These are phyloP conservation scores for Dipodascopsis uninucleata DNA, from an alignment of 805 yeast genomes.

Conservation along the genomic window DNA sequence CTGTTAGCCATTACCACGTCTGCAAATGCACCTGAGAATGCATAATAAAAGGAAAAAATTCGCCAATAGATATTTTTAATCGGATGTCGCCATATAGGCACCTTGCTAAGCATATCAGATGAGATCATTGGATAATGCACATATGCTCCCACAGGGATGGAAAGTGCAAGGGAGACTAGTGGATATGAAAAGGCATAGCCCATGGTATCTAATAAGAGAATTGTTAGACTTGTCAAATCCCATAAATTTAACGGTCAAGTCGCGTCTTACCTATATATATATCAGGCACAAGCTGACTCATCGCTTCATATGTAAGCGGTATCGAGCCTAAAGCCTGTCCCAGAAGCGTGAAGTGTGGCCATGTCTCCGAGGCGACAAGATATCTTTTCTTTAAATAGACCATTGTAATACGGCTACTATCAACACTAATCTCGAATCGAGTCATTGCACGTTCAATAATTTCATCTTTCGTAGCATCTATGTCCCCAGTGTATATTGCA, in stretches of 20 bases:
- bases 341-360: constrained; percentile 75
- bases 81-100: constrained; percentile 37
- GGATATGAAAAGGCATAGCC: constrained; percentile 90
- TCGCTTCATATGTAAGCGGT: constrained; percentile 64
- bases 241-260: not conserved
- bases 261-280: constrained; percentile 59
- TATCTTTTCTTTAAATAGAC: constrained; percentile 54
- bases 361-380: constrained; percentile 64
- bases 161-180: constrained; percentile 51
- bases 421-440: constrained; percentile 53
- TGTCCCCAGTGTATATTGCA: constrained; percentile 70
- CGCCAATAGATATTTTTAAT: constrained; percentile 69
- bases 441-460: constrained; percentile 30
- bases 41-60: constrained; percentile 58
- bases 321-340: constrained; percentile 87
- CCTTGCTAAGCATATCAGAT: constrained; percentile 72
- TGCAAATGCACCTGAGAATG: constrained; percentile 61
- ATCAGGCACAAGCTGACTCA: constrained; percentile 68
- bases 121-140: constrained; percentile 95
- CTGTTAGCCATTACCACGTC: constrained; percentile 73
- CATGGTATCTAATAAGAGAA: constrained; percentile 56
- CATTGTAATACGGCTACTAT: constrained; percentile 52
- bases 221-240: not conserved
- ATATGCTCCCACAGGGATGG: constrained; percentile 77
- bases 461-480: constrained; percentile 34